phyloP scores from a whole-genome alignment of 1,284 basidiomycete species.

The Trametes hirsuta region DNA sequence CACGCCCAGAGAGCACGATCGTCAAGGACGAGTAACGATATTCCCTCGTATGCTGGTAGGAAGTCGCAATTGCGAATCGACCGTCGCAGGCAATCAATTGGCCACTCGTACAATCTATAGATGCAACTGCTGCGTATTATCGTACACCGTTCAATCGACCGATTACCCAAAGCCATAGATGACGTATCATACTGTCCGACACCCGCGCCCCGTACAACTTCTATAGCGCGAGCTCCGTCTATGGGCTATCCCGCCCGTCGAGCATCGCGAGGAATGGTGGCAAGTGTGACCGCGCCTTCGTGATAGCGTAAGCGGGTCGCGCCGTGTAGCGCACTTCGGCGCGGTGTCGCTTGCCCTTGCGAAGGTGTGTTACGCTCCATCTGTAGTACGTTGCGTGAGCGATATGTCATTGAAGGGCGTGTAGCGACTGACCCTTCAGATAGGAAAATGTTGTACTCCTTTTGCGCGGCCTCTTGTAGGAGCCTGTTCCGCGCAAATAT shows the following conservation, averaged over 20 bases:
- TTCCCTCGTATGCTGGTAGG: no score
- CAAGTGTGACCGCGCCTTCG: slow-evolving; percentile 43
- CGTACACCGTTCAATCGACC: not conserved
- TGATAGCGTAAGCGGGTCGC: slow-evolving; percentile 59
- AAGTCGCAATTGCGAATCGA: no score
- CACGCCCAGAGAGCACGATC: slow-evolving; percentile 41
- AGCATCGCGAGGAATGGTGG: slow-evolving; percentile 74
- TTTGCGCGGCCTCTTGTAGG: slow-evolving; percentile 54
- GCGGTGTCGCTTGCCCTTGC: slow-evolving; percentile 61
- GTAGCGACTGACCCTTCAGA: slow-evolving; percentile 59
- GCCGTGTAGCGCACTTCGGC: slow-evolving; percentile 71
- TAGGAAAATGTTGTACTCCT: slow-evolving; percentile 64
- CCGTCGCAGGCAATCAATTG: no score
- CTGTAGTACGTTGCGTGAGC: slow-evolving; percentile 39
- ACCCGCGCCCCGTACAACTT: not conserved
- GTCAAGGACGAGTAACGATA: slow-evolving; percentile 18
- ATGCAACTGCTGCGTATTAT: not conserved
- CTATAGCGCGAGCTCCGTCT: not conserved
- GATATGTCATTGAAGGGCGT: not conserved
- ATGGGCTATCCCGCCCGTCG: slow-evolving; percentile 17
- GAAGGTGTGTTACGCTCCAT: slow-evolving; percentile 68
- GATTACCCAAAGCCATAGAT: not conserved
- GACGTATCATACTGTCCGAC: not conserved
- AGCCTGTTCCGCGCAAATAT: slow-evolving; percentile 67
- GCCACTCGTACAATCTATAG: not conserved